Evolutionary conservation across 1,284 basidiomycete species (phyloP), one percentile per base, ranked within the genome.

Genomic region (Takashimella tepidaria): DNA sequence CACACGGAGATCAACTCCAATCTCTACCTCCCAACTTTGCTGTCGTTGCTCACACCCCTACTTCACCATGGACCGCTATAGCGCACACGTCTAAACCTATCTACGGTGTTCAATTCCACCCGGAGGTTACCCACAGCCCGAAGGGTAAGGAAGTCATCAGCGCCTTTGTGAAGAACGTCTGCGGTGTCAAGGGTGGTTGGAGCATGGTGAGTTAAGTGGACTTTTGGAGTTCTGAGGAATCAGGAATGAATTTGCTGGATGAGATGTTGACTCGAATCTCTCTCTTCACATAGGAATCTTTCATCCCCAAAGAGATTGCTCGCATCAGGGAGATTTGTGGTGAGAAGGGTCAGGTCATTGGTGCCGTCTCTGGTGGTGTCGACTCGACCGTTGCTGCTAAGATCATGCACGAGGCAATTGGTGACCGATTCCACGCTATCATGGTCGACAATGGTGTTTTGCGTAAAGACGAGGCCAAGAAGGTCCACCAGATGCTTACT

Each of bases 371-470:
- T 58, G 96, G 96, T 50, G 96, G 96, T 60, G 96, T 99, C 47
- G 96, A 98, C 75, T 96, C 92, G 62, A 92, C 91, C 0, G 96
- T 99, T 20, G 96, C 96, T 10, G 96, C 96, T 46, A 98, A 98
- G 78, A 82, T 98, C 56, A 99, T 99, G 96, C 92, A 98, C 68
- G 93, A 98, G 79, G 96, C 96, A 20, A 98, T 99, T 63, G 96
- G 96, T 37, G 92, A 98, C 74, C 83, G 92, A 58, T 99, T 99
- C 82, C 96, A 97, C 72, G 96, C 95, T 11, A 96, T 98, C 78
- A 96, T 98, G 92, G 96, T 98, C 50, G 96, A 98, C 79, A 98
- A 98, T 70, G 96, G 96, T 62, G 95, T 98, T 37, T 81, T 99
- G 26, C 88, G 96, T 49, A 78, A 88, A 64, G 87, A 97, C 73